phyloP scores from a whole-genome alignment of 495 filamentous ascomycete species.

The Penicillium canescens region DNA sequence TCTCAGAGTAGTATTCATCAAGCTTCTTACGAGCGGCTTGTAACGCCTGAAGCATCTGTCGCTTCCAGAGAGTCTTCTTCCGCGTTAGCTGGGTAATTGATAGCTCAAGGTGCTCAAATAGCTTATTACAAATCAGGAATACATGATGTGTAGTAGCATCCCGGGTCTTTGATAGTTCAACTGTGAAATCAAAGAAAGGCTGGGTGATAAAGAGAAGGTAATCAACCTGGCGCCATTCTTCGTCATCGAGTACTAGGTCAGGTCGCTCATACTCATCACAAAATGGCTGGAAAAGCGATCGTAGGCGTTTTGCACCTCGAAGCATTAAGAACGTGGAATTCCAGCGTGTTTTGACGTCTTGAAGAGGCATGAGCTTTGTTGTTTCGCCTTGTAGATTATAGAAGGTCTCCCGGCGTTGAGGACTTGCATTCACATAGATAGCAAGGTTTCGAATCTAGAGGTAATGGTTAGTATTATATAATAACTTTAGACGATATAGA shows the following conservation, averaged over 20 bases:
- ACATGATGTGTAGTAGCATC: background rate
- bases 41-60: background rate
- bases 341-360: background rate
- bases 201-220: too few species aligned
- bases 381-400: background rate
- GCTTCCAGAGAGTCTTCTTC: background rate
- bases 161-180: too few species aligned
- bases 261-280: too few species aligned
- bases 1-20: slow-evolving; percentile 5
- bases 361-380: background rate
- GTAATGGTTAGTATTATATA: background rate
- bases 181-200: too few species aligned
- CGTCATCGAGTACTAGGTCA: too few species aligned
- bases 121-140: background rate
- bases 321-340: too few species aligned
- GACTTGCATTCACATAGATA: background rate
- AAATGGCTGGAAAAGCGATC: too few species aligned
- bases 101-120: background rate
- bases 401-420: background rate
- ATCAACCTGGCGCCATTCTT: too few species aligned
- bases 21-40: slow-evolving; percentile 2
- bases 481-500: background rate
- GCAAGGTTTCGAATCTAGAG: background rate
- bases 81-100: background rate
- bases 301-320: too few species aligned